These are phyloP conservation scores for Metschnikowia corniflorae DNA, from an alignment of 805 yeast species.

Conservation along the genomic window DNA sequence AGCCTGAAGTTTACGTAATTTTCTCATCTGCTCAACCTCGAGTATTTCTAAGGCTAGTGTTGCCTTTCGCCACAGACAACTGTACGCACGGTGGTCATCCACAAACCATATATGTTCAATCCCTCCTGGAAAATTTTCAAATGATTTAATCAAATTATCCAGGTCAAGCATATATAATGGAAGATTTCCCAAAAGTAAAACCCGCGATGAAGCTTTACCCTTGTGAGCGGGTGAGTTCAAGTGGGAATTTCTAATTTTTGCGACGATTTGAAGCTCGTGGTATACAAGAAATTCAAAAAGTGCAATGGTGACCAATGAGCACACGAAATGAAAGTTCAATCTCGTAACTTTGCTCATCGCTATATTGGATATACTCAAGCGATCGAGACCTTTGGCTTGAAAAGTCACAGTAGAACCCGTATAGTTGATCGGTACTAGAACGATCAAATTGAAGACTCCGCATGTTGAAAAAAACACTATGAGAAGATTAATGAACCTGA, in stretches of 20 bases:
- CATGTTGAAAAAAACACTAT: constrained; percentile 49
- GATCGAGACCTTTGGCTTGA: constrained; percentile 54
- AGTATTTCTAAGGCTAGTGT: constrained; percentile 25
- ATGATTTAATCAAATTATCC: constrained; percentile 25
- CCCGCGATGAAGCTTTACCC: constrained; percentile 24
- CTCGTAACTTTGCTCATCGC: constrained; percentile 47
- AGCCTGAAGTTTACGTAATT: constrained; percentile 1
- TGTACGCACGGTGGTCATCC: constrained; percentile 24
- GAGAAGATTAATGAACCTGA: constrained; percentile 56
- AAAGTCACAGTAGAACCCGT: constrained; percentile 32
- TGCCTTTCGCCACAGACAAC: constrained; percentile 21
- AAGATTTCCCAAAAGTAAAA: constrained; percentile 44
- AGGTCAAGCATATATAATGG: constrained; percentile 32
- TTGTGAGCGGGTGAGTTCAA: constrained; percentile 28
- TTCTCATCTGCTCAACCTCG: constrained; percentile 20
- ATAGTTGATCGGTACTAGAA: constrained; percentile 62
- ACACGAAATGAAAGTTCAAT: constrained; percentile 59
- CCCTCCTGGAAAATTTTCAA: constrained; percentile 49
- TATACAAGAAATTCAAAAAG: constrained; percentile 55
- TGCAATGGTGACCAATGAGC: constrained; percentile 51
- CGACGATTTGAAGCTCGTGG: constrained; percentile 52
- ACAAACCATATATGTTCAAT: constrained; percentile 60
- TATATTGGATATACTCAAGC: constrained; percentile 67
- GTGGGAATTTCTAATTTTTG: constrained; percentile 45
- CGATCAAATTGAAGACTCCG: constrained; percentile 52